phyloP scores from a whole-genome alignment of 345 rosid species.

The Linum usitatissimum region DNA sequence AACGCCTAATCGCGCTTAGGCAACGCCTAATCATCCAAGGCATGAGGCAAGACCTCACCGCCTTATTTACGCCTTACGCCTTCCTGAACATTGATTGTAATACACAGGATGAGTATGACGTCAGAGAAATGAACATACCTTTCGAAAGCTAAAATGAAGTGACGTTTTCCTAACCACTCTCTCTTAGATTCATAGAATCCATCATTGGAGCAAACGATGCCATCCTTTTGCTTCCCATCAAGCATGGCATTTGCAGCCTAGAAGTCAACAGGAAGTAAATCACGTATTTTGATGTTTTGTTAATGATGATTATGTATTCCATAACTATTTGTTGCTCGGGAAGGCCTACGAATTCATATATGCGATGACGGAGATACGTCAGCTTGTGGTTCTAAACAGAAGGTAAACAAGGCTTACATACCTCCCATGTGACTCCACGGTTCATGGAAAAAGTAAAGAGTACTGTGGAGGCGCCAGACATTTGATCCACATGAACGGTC shows the following conservation, averaged over 20 bases:
- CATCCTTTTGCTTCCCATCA: conserved; percentile 68
- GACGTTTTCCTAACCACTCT: conserved; percentile 94
- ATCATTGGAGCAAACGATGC: conserved; percentile 67
- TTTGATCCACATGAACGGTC: conserved; percentile 93
- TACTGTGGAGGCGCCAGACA: conserved; percentile 91
- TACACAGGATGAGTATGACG: not conserved
- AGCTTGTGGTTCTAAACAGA: not conserved
- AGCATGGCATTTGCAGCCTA: conserved; percentile 75
- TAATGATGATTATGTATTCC: too few species aligned
- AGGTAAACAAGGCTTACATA: conserved; percentile 11
- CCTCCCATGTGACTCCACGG: conserved; percentile 97
- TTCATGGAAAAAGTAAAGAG: conserved; percentile 83
- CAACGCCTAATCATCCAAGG: too few species aligned
- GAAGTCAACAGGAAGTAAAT: conserved; percentile 10
- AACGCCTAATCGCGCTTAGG: too few species aligned
- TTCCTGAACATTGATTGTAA: not conserved
- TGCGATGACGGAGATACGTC: not conserved
- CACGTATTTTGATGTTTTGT: not conserved
- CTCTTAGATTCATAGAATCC: conserved; percentile 96
- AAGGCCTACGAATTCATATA: not conserved
- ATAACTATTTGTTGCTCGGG: not conserved
- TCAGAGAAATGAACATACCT: conserved; percentile 33
- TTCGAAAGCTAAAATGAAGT: conserved; percentile 81
- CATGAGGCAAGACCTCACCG: too few species aligned
- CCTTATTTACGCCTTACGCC: too few species aligned